Evolutionary conservation across 2,329 filamentous ascomycete species (phyloP).

Genomic region (Paecilomyces variotii): DNA sequence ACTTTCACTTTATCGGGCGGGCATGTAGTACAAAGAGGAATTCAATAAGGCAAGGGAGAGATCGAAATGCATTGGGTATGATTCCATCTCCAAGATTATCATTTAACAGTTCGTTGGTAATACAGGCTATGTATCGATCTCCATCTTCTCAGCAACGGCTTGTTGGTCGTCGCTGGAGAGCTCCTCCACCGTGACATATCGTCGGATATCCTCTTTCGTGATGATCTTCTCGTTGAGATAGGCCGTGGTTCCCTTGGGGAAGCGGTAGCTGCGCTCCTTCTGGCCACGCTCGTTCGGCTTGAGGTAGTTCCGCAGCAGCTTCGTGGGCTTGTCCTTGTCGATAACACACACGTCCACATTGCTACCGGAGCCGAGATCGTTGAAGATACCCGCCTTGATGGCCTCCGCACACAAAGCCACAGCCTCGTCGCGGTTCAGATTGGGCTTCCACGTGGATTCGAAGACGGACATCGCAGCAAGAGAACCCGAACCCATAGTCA

Average conservation of each 20-base stretch:
- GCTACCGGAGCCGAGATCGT: conserved; percentile 91
- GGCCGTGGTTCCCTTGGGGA: conserved; percentile 85
- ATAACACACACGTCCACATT: conserved; percentile 98
- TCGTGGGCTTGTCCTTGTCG: conserved; percentile 84
- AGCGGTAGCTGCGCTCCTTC: conserved; percentile 91
- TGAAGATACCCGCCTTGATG: conserved; percentile 95
- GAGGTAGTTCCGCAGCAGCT: conserved; percentile 81
- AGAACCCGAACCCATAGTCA: conserved; percentile 96
- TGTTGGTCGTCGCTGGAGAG: conserved; percentile 54
- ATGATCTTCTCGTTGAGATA: conserved; percentile 95
- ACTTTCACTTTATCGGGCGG: not conserved
- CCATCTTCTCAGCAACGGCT: conserved; percentile 58
- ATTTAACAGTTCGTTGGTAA: not conserved
- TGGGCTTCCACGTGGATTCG: conserved; percentile 86
- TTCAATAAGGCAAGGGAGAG: not conserved
- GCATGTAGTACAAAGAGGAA: not conserved
- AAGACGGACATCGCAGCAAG: conserved; percentile 97
- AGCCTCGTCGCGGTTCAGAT: conserved; percentile 70
- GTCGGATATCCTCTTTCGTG: conserved; percentile 84
- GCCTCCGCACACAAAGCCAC: conserved; percentile 75
- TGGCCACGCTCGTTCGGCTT: conserved; percentile 83
- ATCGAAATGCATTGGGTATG: not conserved
- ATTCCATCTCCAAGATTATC: not conserved
- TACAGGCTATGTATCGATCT: conserved; percentile 44
- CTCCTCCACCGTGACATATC: conserved; percentile 89